phyloP scores from a whole-genome alignment of 306 rosid genomes.

The Macrotyloma uniflorum region DNA sequence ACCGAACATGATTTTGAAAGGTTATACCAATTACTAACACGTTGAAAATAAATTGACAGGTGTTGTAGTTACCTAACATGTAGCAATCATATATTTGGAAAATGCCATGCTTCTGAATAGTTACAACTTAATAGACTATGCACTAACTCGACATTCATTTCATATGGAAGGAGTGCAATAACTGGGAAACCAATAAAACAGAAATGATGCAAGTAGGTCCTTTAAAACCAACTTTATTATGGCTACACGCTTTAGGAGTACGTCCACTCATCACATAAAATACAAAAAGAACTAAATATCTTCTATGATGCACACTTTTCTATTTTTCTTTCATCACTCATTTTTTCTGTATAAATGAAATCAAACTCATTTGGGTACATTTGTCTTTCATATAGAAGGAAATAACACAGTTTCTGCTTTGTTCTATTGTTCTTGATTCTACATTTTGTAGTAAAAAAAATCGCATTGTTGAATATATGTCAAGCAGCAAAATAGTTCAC shows the following conservation, averaged over 20 bases:
- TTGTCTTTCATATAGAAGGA: not conserved
- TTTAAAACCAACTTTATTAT: not conserved
- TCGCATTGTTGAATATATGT: not conserved
- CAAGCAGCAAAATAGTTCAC: not conserved
- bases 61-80: slow-evolving; percentile 1
- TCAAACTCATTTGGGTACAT: not conserved
- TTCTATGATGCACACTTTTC: not conserved
- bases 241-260: not conserved
- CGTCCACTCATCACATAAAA: not conserved
- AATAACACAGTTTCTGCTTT: not conserved
- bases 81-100: not conserved
- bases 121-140: not conserved
- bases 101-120: not conserved
- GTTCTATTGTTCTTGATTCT: no score
- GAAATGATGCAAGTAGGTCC: slow-evolving; percentile 1
- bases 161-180: not conserved
- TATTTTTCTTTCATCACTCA: not conserved
- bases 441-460: no score
- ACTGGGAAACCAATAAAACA: not conserved
- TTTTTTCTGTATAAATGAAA: not conserved
- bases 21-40: not conserved
- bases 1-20: not conserved
- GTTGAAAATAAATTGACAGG: not conserved
- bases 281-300: not conserved
- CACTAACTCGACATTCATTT: not conserved